A percentile compares a stretch with the other conserved stretches of the same genome.
Evolutionary conservation across 2,329 filamentous ascomycete genomes (phyloP).

Genomic region (Huntiella bhutanensis): DNA sequence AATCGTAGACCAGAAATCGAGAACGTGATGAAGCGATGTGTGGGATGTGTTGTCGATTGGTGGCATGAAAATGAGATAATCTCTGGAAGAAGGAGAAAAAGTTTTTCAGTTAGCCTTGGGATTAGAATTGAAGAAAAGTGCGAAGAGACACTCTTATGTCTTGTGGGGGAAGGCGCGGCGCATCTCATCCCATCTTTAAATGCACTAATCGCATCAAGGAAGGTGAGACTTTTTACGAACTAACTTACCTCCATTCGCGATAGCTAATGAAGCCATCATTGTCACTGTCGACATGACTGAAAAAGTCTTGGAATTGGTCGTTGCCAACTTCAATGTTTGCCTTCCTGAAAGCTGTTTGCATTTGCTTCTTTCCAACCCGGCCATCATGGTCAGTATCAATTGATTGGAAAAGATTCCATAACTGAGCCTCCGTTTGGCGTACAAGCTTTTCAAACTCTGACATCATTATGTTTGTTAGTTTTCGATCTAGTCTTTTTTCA

Average conservation of each 20-base stretch:
- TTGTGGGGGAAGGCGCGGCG: background rate
- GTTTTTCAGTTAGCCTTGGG: background rate
- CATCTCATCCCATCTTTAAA: no score
- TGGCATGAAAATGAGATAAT: slow-evolving; percentile 85
- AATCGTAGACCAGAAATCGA: slow-evolving; percentile 81
- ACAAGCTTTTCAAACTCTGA: slow-evolving; percentile 82
- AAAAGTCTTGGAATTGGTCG: slow-evolving; percentile 66
- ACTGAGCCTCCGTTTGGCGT: slow-evolving; percentile 65
- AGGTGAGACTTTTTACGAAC: no score
- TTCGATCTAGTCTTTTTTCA: slow-evolving; percentile 1
- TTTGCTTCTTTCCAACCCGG: slow-evolving; percentile 68
- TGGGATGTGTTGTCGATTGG: slow-evolving; percentile 36
- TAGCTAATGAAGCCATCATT: slow-evolving; percentile 76
- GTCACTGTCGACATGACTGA: slow-evolving; percentile 75
- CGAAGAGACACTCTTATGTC: background rate
- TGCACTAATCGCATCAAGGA: no score
- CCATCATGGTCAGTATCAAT: slow-evolving; percentile 80
- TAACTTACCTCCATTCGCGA: slow-evolving; percentile 86
- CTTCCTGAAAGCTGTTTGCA: slow-evolving; percentile 56
- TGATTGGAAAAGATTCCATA: slow-evolving; percentile 61
- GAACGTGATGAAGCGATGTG: slow-evolving; percentile 49
- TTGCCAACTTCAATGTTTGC: slow-evolving; percentile 64
- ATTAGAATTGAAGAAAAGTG: background rate
- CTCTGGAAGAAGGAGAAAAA: slow-evolving; percentile 28
- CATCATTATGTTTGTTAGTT: background rate